Percentiles rank a stretch among this genome's conserved stretches.
These are phyloP conservation scores for Sisymbrium altissimum DNA, from an alignment of 345 rosid species.

Conservation along the genomic window DNA sequence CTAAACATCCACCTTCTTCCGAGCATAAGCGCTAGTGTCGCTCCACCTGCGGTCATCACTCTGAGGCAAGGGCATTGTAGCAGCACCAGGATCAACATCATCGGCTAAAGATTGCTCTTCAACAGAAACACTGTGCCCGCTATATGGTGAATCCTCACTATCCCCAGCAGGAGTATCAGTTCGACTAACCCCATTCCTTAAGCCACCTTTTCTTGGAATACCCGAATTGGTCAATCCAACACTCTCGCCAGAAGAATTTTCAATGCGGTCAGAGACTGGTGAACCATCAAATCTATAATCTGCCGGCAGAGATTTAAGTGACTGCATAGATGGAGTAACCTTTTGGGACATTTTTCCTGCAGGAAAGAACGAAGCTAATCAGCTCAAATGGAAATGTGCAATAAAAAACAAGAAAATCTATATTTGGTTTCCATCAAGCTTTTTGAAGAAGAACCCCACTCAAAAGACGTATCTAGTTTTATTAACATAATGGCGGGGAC, in stretches of 20 bases:
- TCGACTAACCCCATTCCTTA: slow-evolving; percentile 36
- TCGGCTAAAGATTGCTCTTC: slow-evolving; percentile 49
- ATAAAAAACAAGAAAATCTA: slow-evolving; percentile 35
- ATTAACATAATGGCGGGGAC: slow-evolving; percentile 63
- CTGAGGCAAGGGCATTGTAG: slow-evolving; percentile 42
- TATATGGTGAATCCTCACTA: slow-evolving; percentile 81
- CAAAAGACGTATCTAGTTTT: slow-evolving; percentile 38
- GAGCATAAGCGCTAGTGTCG: slow-evolving; percentile 63
- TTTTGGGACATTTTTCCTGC: slow-evolving; percentile 54
- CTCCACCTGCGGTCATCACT: slow-evolving; percentile 64
- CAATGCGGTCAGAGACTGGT: slow-evolving; percentile 40
- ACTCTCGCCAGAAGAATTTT: slow-evolving; percentile 31
- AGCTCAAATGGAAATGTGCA: slow-evolving; percentile 13
- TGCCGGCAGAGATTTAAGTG: slow-evolving; percentile 69
- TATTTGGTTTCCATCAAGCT: slow-evolving; percentile 42
- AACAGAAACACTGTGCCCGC: slow-evolving; percentile 32
- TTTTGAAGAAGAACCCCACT: slow-evolving; percentile 54
- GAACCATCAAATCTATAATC: slow-evolving; percentile 58
- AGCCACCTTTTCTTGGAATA: slow-evolving; percentile 44
- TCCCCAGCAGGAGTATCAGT: slow-evolving; percentile 36
- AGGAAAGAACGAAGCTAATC: slow-evolving; percentile 34
- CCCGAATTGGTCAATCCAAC: slow-evolving; percentile 18
- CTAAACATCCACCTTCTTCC: slow-evolving; percentile 54
- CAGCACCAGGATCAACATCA: slow-evolving; percentile 50
- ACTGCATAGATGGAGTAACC: slow-evolving; percentile 52